Percentiles rank a stretch among this genome's conserved stretches.
Evolutionary conservation across 108 stramenopile species (phyloP).

Genomic region (Cylindrotheca closterium): DNA sequence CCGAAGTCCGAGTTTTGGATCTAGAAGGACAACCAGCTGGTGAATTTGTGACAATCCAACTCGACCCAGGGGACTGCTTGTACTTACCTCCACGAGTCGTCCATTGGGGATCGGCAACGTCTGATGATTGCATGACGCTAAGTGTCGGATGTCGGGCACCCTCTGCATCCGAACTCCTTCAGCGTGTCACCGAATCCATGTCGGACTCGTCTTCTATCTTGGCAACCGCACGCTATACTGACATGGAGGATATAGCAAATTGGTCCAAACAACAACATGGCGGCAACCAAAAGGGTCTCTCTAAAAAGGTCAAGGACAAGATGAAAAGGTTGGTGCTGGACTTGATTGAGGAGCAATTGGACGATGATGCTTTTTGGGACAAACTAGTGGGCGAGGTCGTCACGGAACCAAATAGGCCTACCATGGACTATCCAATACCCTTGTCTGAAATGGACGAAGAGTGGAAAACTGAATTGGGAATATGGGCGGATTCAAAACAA

Average conservation of each 20-base stretch:
- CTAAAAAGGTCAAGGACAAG: conserved; percentile 46
- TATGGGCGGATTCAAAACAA: conserved; percentile 36
- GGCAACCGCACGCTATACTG: conserved; percentile 44
- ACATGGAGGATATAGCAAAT: conserved; percentile 27
- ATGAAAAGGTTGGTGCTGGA: conserved; percentile 68
- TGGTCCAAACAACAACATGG: background rate
- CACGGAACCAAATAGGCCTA: conserved; percentile 57
- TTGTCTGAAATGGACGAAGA: conserved; percentile 21
- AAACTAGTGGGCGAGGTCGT: conserved; percentile 62
- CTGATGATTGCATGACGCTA: conserved; percentile 74
- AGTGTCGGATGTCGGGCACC: conserved; percentile 84
- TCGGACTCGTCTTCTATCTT: conserved; percentile 25
- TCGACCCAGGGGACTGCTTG: conserved; percentile 87
- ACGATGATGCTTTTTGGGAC: conserved; percentile 67
- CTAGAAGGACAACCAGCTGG: background rate
- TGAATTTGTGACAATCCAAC: conserved; percentile 8
- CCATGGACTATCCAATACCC: conserved; percentile 46
- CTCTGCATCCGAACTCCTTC: conserved; percentile 70
- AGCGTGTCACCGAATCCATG: conserved; percentile 56
- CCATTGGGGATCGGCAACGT: conserved; percentile 80
- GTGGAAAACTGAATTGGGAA: conserved; percentile 16
- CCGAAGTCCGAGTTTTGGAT: conserved; percentile 70
- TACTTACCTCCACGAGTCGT: conserved; percentile 91
- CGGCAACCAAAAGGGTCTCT: too few species aligned
- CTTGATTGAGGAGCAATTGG: conserved; percentile 32